Evolutionary conservation across 495 filamentous ascomycete species (phyloP), one percentile per base, ranked within the genome.

Genomic region (Chaetomium fimeti): DNA sequence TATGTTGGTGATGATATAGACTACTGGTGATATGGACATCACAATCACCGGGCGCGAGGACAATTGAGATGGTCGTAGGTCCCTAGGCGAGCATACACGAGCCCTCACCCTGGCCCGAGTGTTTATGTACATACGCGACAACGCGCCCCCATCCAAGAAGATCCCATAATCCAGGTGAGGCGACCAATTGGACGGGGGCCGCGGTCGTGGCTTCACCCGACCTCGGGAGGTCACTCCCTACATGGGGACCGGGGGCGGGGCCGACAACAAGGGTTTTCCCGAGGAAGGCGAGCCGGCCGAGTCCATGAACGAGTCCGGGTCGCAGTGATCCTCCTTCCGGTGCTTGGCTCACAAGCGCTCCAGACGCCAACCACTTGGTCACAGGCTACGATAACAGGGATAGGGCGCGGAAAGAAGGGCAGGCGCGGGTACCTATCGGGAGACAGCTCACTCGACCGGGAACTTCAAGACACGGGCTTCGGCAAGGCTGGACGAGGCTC

Each of bases 1-100:
- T n/a, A 7, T 43, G 48, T 45, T 54, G 36, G 22, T 49, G 40
- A 18, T 43, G 40, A 49, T 24, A 13, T 24, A 36, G 32, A 36
- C 32, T 36, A 36, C 12, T 36, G 32, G 60, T 47, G 51, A 48
- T 62, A 62, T 55, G 56, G 61, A 62, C 52, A 24, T 56, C 61
- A 62, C 22, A 36, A 49, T 62, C 42, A 48, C 52, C 48, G 27
- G 52, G 48, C 52, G 47, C 8, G 22, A 16, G 40, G 7, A 13
- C 3, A 36, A 38, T 56, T 38, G 52, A 48, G 40, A n/a, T 57
- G 40, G 5, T 16, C n/a, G 49, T 52, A 32, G 16, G 32, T 8
- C 42, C 52, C 40, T 22, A 25, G 60, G 29, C 28, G 9, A 54
- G 22, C 12, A 45, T 29, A 15, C 3, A 15, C 36, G 18, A 16